These are phyloP conservation scores for Candida nitratophila DNA, from an alignment of 805 yeast species.

Conservation along the genomic window DNA sequence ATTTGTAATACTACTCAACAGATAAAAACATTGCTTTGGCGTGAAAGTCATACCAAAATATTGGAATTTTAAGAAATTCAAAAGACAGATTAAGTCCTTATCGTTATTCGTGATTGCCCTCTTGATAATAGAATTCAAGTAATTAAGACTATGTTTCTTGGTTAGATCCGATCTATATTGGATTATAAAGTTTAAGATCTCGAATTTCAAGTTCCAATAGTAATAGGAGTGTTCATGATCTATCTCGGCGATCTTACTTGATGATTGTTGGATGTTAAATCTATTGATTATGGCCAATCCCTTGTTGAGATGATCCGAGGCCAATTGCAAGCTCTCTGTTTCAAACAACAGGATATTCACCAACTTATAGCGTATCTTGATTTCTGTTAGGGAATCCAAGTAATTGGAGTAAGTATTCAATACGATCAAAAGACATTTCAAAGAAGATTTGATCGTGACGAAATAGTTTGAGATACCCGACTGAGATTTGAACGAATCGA, in stretches of 20 bases:
- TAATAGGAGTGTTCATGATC: neutral
- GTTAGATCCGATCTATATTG: slow-evolving; percentile 21
- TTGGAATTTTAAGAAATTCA: slow-evolving; percentile 25
- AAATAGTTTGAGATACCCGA: slow-evolving; percentile 19
- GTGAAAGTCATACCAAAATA: slow-evolving; percentile 24
- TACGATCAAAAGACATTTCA: slow-evolving; percentile 30
- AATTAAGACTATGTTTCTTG: slow-evolving; percentile 22
- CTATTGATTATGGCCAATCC: slow-evolving; percentile 25
- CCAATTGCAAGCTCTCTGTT: slow-evolving; percentile 32
- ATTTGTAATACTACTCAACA: slow-evolving; percentile 7
- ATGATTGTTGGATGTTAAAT: slow-evolving; percentile 2
- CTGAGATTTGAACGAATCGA: slow-evolving; percentile 9
- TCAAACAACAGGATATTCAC: slow-evolving; percentile 33
- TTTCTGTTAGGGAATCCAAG: slow-evolving; percentile 27
- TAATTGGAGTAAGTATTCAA: slow-evolving; percentile 21
- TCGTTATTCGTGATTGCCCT: slow-evolving; percentile 12
- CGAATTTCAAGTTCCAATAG: slow-evolving; percentile 23
- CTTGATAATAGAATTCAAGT: slow-evolving; percentile 21
- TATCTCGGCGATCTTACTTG: no score
- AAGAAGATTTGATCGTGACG: slow-evolving; percentile 27
- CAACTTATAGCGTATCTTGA: slow-evolving; percentile 27
- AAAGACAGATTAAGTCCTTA: slow-evolving; percentile 18
- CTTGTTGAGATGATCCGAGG: slow-evolving; percentile 29
- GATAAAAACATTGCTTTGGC: slow-evolving; percentile 17
- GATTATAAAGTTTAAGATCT: slow-evolving; percentile 31